Conservation (phyloP, 2,329 filamentous ascomycete species). For the Epichloe gansuensis region DNA sequence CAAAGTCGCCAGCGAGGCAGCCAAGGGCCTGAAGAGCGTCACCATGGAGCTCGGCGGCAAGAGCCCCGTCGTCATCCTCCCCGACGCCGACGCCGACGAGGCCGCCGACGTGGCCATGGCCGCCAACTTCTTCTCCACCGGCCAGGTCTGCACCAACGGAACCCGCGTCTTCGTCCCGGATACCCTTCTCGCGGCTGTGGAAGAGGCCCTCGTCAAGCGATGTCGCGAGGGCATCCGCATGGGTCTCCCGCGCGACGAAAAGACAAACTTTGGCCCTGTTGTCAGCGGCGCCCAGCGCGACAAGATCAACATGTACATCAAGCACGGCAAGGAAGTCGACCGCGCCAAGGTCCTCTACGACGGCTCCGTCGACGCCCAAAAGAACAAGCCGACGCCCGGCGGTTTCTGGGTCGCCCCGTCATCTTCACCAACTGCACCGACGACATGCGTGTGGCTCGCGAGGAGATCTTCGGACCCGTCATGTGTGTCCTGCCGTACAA, state of each 20-base stretch:
- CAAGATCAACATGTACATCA: constrained; percentile 69
- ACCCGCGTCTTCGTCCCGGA: constrained; percentile 74
- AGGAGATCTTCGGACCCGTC: constrained; percentile 85
- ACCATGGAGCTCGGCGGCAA: constrained; percentile 91
- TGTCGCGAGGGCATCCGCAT: constrained; percentile 57
- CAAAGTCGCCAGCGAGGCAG: constrained; percentile 67
- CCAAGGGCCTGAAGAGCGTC: constrained; percentile 74
- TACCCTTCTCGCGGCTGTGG: constrained; percentile 53
- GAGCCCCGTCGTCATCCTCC: constrained; percentile 67
- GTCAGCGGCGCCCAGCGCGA: constrained; percentile 62
- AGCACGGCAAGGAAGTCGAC: constrained; percentile 61
- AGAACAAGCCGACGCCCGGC: constrained; percentile 34
- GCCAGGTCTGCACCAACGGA: constrained; percentile 88
- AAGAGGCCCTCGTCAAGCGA: constrained; percentile 45
- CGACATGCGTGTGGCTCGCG: constrained; percentile 63
- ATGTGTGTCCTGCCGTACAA: constrained; percentile 70
- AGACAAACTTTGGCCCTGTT: constrained; percentile 75
- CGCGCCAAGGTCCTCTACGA: constrained; percentile 63
- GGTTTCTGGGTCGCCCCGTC: constrained; percentile 79
- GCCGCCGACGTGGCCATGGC: constrained; percentile 89
- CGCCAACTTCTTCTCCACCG: constrained; percentile 85
- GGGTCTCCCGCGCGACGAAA: constrained; percentile 57
- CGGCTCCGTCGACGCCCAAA: constrained; percentile 46
- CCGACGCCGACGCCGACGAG: constrained; percentile 63
- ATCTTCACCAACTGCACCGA: constrained; percentile 81